Evolutionary conservation across 2,329 filamentous ascomycete species (phyloP), one percentile per base, ranked within the genome.

Genomic region (Aspergillus sp.): DNA sequence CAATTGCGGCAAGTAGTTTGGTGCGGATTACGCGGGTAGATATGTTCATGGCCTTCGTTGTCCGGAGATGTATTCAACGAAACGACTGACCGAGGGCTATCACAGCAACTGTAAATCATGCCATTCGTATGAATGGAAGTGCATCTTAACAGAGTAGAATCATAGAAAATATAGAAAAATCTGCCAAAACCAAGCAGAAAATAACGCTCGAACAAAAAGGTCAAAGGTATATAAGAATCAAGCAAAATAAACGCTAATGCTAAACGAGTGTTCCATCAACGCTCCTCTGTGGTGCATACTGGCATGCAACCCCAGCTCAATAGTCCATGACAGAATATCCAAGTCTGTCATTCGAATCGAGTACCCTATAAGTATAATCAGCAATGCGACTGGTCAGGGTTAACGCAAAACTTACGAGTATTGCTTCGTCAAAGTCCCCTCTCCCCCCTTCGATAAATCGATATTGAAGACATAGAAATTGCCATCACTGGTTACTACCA

Each of bases 401-500:
- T 19, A 26, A 39, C 7, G 27, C 9, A 19, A 29, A n/a, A 77
- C 89, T 77, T 73, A 95, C 88, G 88, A 94, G 65, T 89, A 95
- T 63, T 94, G 88, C 66, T 94, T 94, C 44, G 90, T 83, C 57
- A 98, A 70, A 42, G 86, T 87, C 0, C 93, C 93, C 69, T 98
- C 93, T 27, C 93, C 93, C 12, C 93, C 93, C 51, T 87, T 86
- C 57, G 94, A 90, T 73, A 98, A 80, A 64, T 98, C 90, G 46
- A 98, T 89, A 54, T 88, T 91, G 69, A 91, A 98, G 29, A 97
- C 85, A 58, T 93, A 95, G 62, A 96, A 97, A 27, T 85, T 85
- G 7, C 93, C 93, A 64, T 98, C 93, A 57, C 86, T 96, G 0
- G 93, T 98, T 9, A 96, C 90, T 0, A 97, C 88, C 90, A 98